Evolutionary conservation across 371 early-diverging fungal genomes (phyloP).

Genomic region (Amoeboaphelidium protococcarum): DNA sequence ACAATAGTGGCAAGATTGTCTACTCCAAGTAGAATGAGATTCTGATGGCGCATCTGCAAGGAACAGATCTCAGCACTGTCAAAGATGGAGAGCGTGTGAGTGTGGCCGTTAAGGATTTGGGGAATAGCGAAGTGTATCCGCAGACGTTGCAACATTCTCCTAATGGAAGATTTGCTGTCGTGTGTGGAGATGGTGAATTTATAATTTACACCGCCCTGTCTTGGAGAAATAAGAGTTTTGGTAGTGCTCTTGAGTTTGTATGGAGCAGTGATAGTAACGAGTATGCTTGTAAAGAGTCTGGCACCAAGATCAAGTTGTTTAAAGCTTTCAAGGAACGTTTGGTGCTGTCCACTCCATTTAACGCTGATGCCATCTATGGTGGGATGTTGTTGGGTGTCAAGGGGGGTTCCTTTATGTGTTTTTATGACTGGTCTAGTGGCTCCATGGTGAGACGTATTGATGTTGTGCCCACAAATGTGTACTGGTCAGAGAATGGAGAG

Average conservation of each 20-base stretch:
- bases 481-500: slow-evolving; percentile 84
- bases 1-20: slow-evolving; percentile 78
- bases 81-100: slow-evolving; percentile 77
- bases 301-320: slow-evolving; percentile 55
- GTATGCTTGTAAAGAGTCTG: slow-evolving; percentile 79
- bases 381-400: slow-evolving; percentile 74
- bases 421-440: slow-evolving; percentile 91
- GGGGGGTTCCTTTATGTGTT: slow-evolving; percentile 50
- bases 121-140: slow-evolving; percentile 89
- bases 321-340: slow-evolving; percentile 70
- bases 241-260: slow-evolving; percentile 75
- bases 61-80: slow-evolving; percentile 22
- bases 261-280: slow-evolving; percentile 87
- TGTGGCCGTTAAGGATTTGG: slow-evolving; percentile 71
- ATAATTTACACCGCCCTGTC: slow-evolving; percentile 96
- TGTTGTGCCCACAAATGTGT: slow-evolving; percentile 52
- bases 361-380: slow-evolving; percentile 78
- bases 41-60: slow-evolving; percentile 72
- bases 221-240: slow-evolving; percentile 96
- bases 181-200: slow-evolving; percentile 95
- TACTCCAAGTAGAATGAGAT: slow-evolving; percentile 93
- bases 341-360: slow-evolving; percentile 33
- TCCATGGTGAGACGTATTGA: slow-evolving; percentile 75
- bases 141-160: slow-evolving; percentile 87
- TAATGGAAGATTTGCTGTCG: slow-evolving; percentile 91